Evolutionary conservation across 2,329 filamentous ascomycete species (phyloP).

Genomic region (Phialocephala subalpina): DNA sequence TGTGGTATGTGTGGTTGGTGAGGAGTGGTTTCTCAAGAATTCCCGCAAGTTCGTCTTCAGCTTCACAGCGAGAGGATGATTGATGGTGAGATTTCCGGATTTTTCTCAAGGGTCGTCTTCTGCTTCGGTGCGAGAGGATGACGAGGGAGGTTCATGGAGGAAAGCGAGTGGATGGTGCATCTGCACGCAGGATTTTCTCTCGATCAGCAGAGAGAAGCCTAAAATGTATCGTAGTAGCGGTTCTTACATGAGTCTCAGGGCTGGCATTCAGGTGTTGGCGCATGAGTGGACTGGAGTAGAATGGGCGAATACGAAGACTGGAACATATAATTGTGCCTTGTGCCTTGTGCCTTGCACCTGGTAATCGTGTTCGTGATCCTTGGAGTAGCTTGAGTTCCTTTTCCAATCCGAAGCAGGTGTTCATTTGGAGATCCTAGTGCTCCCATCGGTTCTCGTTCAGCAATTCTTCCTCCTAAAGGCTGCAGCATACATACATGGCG

Average conservation of each 20-base stretch:
- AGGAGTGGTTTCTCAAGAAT: neutral
- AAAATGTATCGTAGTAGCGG: constrained; percentile 2
- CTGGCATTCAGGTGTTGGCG: neutral
- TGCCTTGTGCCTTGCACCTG: neutral
- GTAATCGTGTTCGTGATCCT: neutral
- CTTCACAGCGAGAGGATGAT: constrained; percentile 2
- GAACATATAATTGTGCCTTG: constrained; percentile 2
- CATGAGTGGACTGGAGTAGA: neutral
- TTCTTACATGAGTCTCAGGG: constrained; percentile 2
- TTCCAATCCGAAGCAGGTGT: too few species aligned
- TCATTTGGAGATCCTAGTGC: too few species aligned
- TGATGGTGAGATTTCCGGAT: neutral
- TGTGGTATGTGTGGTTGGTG: neutral
- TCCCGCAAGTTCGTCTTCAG: neutral
- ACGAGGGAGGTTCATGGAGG: too few species aligned
- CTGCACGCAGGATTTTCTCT: neutral
- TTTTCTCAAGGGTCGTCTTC: too few species aligned
- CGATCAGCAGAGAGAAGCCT: too few species aligned
- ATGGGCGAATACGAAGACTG: constrained; percentile 2
- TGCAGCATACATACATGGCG: too few species aligned
- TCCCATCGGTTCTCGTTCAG: too few species aligned
- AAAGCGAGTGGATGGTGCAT: neutral
- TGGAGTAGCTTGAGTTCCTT: too few species aligned
- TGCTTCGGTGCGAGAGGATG: too few species aligned
- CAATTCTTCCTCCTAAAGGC: too few species aligned